phyloP scores from a whole-genome alignment of 2,329 filamentous ascomycete species.

The Neonectria sp. region DNA sequence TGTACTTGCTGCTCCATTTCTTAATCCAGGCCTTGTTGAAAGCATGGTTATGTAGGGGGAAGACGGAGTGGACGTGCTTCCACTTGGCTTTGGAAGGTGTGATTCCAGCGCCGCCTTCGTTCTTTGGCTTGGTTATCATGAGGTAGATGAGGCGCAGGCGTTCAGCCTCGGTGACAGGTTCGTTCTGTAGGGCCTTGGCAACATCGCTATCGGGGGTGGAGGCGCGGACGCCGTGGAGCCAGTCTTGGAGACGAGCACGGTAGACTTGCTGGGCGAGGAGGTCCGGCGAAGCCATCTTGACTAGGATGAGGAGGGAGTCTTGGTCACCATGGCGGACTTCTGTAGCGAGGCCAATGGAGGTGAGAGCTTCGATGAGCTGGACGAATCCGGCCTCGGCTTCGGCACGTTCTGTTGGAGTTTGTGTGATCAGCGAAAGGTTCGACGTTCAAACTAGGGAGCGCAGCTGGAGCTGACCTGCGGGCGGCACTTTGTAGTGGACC shows the following conservation, averaged over 20 bases:
- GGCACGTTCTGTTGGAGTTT: conserved; percentile 67
- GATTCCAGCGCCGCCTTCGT: conserved; percentile 85
- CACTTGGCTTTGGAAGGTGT: conserved; percentile 78
- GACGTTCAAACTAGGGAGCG: not conserved
- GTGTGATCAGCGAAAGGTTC: conserved; percentile 21
- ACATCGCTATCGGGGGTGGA: conserved; percentile 83
- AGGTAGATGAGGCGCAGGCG: conserved; percentile 89
- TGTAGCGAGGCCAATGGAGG: conserved; percentile 84
- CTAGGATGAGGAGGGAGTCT: conserved; percentile 84
- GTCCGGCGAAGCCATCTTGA: conserved; percentile 82
- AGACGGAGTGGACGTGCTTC: conserved; percentile 81
- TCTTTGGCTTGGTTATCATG: conserved; percentile 80
- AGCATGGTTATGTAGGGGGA: conserved; percentile 82
- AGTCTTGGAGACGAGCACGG: conserved; percentile 90
- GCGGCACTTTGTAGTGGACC: conserved; percentile 81
- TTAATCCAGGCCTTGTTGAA: conserved; percentile 85
- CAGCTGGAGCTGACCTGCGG: conserved; percentile 65
- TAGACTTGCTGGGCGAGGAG: conserved; percentile 87
- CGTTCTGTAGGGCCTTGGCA: conserved; percentile 74
- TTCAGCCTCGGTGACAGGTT: conserved; percentile 90
- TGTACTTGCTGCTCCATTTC: conserved; percentile 80
- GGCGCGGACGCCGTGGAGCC: conserved; percentile 89
- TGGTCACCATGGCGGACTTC: conserved; percentile 88
- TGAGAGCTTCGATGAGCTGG: conserved; percentile 82
- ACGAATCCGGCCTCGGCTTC: conserved; percentile 83